These are phyloP conservation scores for Tuber umbilicatum DNA, from an alignment of 495 filamentous ascomycete genomes.

Conservation along the genomic window DNA sequence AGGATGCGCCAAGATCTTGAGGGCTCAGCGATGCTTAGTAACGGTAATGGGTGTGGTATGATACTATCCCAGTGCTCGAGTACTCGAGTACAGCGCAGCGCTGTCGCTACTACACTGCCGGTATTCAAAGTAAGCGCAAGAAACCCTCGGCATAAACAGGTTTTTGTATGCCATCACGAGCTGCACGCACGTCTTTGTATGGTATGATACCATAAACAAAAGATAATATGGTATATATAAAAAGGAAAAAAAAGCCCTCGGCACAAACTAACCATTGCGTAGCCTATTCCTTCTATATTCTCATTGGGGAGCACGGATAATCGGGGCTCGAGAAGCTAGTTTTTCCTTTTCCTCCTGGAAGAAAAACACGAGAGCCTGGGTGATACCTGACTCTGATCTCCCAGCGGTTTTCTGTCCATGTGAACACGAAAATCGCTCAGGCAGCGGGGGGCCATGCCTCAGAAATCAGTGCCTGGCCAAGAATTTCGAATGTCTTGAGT, in stretches of 20 bases:
- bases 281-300: neutral
- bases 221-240: too few relatives aligned
- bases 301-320: neutral
- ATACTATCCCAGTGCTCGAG: neutral
- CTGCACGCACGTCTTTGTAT: too few relatives aligned
- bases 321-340: neutral
- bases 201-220: too few relatives aligned
- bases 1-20: neutral
- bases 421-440: slow-evolving; percentile 35
- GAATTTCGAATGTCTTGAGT: neutral
- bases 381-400: slow-evolving; percentile 29
- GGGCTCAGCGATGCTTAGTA: neutral
- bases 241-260: neutral
- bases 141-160: neutral
- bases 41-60: neutral
- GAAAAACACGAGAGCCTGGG: slow-evolving; percentile 10
- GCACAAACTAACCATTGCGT: neutral
- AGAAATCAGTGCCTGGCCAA: neutral
- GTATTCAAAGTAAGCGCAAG: neutral
- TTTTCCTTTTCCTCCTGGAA: neutral
- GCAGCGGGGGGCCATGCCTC: slow-evolving; percentile 12
- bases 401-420: slow-evolving; percentile 18
- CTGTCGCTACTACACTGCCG: neutral
- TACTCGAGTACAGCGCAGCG: too few relatives aligned
- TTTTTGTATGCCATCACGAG: too few relatives aligned